These are phyloP conservation scores for Leccinum solheimii DNA, from an alignment of 1,284 basidiomycete species.

Conservation along the genomic window DNA sequence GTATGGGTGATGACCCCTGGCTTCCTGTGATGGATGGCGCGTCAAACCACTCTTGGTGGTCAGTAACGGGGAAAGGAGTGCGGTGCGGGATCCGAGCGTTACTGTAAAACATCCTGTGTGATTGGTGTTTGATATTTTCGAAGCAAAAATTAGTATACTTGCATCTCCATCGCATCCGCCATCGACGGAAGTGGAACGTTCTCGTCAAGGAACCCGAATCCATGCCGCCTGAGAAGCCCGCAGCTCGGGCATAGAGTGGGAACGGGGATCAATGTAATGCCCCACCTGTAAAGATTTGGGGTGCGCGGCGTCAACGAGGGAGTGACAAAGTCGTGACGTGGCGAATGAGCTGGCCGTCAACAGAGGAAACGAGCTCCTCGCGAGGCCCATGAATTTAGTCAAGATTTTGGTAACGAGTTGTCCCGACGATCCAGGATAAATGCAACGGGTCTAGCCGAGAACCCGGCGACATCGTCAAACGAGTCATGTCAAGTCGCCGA, in stretches of 20 bases:
- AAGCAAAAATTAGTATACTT: not conserved
- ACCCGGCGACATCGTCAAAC: not conserved
- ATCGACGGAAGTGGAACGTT: slow-evolving; percentile 24
- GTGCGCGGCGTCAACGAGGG: not conserved
- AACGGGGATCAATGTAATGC: slow-evolving; percentile 14
- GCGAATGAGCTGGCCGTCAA: not conserved
- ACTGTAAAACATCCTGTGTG: not conserved
- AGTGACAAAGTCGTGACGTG: slow-evolving; percentile 1
- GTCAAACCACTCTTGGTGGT: not conserved
- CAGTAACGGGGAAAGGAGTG: not conserved
- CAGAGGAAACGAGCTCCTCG: not conserved
- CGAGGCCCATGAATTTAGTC: not conserved
- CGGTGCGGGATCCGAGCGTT: not conserved
- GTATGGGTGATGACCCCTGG: not conserved
- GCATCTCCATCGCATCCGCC: slow-evolving; percentile 32
- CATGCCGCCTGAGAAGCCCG: slow-evolving; percentile 10
- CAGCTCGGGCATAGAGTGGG: slow-evolving; percentile 25
- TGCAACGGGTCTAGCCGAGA: not conserved
- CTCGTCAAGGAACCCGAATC: slow-evolving; percentile 9
- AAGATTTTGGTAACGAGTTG: not conserved
- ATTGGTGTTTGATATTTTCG: slow-evolving; percentile 4
- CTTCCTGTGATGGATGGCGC: not conserved
- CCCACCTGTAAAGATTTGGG: slow-evolving; percentile 2
- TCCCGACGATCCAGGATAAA: not conserved
- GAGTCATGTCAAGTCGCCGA: not conserved